phyloP scores from a whole-genome alignment of 1,139 yeast genomes.

The Debaryomyces sp. region DNA sequence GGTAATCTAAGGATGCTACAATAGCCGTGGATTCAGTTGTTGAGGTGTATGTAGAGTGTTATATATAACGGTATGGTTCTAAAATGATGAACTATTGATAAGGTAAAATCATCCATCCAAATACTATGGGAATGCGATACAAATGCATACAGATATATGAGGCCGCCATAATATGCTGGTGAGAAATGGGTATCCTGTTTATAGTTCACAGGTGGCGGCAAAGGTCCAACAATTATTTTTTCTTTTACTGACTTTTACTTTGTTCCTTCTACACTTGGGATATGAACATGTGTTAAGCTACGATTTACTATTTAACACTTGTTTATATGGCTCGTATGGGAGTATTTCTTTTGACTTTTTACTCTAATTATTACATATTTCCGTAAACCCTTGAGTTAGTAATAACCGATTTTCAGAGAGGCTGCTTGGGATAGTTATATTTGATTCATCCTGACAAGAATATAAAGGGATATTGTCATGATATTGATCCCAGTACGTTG shows the following conservation, averaged over 20 bases:
- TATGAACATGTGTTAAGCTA: slow-evolving; percentile 2
- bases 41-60: slow-evolving; percentile 4
- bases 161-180: not conserved
- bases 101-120: not conserved
- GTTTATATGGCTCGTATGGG: not conserved
- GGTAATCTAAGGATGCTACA: not conserved
- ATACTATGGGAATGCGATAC: not conserved
- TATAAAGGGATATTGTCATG: not conserved
- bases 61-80: slow-evolving; percentile 3
- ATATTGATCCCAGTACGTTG: not conserved
- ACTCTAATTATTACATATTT: slow-evolving; percentile 2
- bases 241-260: slow-evolving; percentile 1
- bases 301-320: not conserved
- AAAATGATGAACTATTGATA: not conserved
- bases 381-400: slow-evolving; percentile 8
- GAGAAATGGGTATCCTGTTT: not conserved
- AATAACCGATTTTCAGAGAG: not conserved
- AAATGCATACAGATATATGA: not conserved
- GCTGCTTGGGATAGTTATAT: not conserved
- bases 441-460: not conserved
- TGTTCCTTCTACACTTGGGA: not conserved
- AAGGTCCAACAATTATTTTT: not conserved
- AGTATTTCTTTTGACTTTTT: not conserved
- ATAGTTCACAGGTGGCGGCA: slow-evolving; percentile 2
- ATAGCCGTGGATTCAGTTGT: not conserved